Evolutionary conservation across 257 asterid genomes (phyloP), one percentile per base, ranked within the genome.

Genomic region (Parsonsia alboflavescens): DNA sequence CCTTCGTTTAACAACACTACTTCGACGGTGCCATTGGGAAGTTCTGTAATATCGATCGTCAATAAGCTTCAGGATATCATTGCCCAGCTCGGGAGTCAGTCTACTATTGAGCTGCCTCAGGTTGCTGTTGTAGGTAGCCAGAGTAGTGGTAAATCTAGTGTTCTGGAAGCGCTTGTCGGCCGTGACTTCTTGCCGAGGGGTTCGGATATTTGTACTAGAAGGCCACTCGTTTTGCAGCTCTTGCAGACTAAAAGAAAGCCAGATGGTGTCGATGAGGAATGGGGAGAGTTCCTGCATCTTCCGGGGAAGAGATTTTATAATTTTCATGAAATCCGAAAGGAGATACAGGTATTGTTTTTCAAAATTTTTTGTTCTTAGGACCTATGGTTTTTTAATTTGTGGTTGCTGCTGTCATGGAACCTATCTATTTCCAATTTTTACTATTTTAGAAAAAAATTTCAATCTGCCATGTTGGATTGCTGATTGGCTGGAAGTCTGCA

Each of bases 111-210:
- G 80, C 75, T 94, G 80, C 99, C 99, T 33, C 97, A 94, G 86
- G 99, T 94, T 85, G 96, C 93, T 56, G 99, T 94, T 24, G 93
- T 94, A 16, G 99, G 99, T 10, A 92, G 99, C 79, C 99, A 94
- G 87, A 94, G 99, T 86, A 94, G 99, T 68, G 99, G 99, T 1
- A 94, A 94, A 86, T 94, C 99, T 6, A 94, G 99, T 61, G 99
- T 94, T 53, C 81, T 94, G 86, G 99, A 94, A 85, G 91, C 99
- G 73, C 88, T 94, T 13, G 99, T 94, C 12, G 99, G 99, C 10
- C 96, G 99, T 4, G 99, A 94, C 82, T 94, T 94, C 80, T 86
- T 94, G 81, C 99, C 99, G 0, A 93, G 99, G 50, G 97, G 97
- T 17, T 84, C 72, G 56, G 97, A 90, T 59, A 94, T 92, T 57